Base-by-base conservation (phyloP, 2,329 filamentous ascomycete species). In the Tolypocladium inflatum region DNA sequence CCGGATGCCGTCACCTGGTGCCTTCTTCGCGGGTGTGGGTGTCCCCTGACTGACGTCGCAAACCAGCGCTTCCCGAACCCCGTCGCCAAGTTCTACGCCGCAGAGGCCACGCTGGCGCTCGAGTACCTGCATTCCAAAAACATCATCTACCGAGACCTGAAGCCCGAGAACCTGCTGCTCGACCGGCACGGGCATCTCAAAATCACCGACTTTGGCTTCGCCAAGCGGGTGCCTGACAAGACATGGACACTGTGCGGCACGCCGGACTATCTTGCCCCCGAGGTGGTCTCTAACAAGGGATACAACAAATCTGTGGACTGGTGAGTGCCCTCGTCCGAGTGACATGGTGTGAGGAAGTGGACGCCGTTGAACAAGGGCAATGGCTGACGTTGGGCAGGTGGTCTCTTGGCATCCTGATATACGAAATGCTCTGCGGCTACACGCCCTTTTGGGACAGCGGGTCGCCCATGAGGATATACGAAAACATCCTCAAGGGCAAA, bases 231-330 rank as follows among this genome's bases (percentile, higher is more conserved):
- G 33, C 92, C 92, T 19, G 94, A 99, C 80, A 97, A 97, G 76
- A 99, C 94, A 48, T 99, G 94, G 94, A 99, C 94, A 33, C 82
- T 99, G 48, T 99, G 94, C 71, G 94, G 94, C 60, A 99, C 94
- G 15, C 94, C 94, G 8, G 94, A 99, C 74, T 99, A 99, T 71
- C 84, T 99, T 41, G 94, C 94, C 0, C 94, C 94, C 0, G 94
- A 99, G 76, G 94, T 99, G 17, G 94, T 99, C n/a, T 92, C 91
- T 60, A 97, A 93, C 73, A 97, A 97, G 76, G 94, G 94, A 56
- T 99, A 99, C 80, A 99, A 99, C 79, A 99, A 97, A 74, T 97
- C 93, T 45, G 94, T 99, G 21, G 94, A 99, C 72, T 99, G 94
- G 94, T 97, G 77, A 77, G 89, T 76, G 45, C 26, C 26, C 26